Conservation (phyloP, 345 rosid species). For the Corymbia maculata region DNA sequence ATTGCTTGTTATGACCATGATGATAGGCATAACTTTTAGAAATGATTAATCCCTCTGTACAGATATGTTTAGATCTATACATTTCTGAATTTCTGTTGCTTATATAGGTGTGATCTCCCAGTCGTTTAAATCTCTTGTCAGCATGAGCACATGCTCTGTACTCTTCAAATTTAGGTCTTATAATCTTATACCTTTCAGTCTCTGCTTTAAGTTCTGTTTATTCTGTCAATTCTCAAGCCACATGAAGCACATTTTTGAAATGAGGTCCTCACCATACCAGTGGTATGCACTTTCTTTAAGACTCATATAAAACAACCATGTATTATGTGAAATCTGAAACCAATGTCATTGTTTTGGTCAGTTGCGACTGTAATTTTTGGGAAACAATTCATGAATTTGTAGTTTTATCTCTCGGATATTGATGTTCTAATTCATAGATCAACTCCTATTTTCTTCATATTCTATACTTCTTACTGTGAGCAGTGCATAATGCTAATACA, state of each 20-base stretch:
- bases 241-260: background rate
- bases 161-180: background rate
- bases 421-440: background rate
- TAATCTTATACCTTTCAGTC: background rate
- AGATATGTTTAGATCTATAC: background rate
- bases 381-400: background rate
- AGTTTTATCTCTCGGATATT: background rate
- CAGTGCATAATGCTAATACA: slow-evolving; percentile 12
- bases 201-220: background rate
- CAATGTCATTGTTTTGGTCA: background rate
- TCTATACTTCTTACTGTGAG: background rate
- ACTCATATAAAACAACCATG: background rate
- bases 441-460: background rate
- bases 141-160: background rate
- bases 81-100: background rate
- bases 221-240: background rate
- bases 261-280: background rate
- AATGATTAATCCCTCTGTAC: background rate
- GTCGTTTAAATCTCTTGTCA: background rate
- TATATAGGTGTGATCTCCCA: background rate
- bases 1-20: background rate
- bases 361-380: background rate
- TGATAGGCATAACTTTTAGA: background rate
- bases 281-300: background rate
- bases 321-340: background rate